These are phyloP conservation scores for Delitschia confertaspora DNA, from an alignment of 495 filamentous ascomycete species.

Conservation along the genomic window DNA sequence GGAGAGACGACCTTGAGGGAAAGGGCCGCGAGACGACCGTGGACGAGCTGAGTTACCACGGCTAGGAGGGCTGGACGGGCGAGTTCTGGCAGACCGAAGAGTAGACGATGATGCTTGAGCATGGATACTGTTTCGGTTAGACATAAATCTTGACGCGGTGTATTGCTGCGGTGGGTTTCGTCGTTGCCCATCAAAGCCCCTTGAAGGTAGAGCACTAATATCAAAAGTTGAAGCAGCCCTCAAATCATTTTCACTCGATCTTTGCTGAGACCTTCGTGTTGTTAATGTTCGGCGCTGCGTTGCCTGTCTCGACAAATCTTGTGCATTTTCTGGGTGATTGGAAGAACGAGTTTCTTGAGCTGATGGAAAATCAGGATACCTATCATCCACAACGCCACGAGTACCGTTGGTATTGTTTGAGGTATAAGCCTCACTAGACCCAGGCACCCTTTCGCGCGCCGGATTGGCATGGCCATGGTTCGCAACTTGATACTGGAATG, in stretches of 20 bases:
- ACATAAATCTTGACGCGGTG: neutral
- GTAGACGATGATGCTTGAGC: neutral
- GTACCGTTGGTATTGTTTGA: no score
- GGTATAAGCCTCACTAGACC: no score
- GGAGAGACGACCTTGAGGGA: neutral
- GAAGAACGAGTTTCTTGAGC: neutral
- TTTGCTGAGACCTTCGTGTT: slow-evolving; percentile 1
- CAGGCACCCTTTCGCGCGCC: no score
- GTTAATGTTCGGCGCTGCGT: neutral
- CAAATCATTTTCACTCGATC: slow-evolving; percentile 10
- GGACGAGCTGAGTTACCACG: neutral
- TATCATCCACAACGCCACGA: no score
- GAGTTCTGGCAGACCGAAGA: slow-evolving; percentile 2
- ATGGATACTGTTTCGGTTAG: slow-evolving; percentile 1
- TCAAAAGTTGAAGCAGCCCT: neutral
- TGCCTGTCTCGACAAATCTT: no score
- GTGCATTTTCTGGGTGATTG: neutral
- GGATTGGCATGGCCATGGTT: neutral
- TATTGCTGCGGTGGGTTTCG: neutral
- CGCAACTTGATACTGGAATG: slow-evolving; percentile 6
- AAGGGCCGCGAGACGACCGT: neutral
- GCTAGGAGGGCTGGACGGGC: slow-evolving; percentile 3
- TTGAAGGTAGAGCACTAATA: neutral
- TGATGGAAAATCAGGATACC: neutral
- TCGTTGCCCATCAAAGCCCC: neutral